Evolutionary conservation across 306 rosid genomes (phyloP).

Genomic region (Trifolium dubium): DNA sequence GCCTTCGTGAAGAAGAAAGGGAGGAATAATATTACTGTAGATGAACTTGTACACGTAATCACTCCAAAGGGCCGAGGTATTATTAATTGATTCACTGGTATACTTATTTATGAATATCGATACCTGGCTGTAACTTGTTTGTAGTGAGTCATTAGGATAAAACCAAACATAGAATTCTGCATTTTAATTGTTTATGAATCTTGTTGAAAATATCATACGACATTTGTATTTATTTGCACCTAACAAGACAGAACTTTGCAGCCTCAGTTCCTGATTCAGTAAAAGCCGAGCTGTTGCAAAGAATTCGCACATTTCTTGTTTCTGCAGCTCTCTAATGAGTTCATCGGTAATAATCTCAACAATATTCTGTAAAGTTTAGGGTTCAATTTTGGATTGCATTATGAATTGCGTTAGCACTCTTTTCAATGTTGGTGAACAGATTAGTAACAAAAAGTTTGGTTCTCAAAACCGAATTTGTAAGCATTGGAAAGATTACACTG

Average conservation of each 20-base stretch:
- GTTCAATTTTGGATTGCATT: not conserved
- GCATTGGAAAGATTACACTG: not conserved
- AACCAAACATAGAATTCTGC: not conserved
- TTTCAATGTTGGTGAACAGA: not conserved
- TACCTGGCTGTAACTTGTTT: conserved; percentile 1
- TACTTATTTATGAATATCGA: conserved; percentile 11
- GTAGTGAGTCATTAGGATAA: conserved; percentile 12
- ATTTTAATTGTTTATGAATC: conserved; percentile 28
- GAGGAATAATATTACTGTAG: conserved; percentile 79
- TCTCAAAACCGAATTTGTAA: not conserved
- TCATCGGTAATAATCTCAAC: conserved; percentile 24
- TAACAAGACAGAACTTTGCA: conserved; percentile 40
- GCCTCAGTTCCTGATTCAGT: conserved; percentile 86
- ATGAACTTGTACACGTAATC: conserved; percentile 81
- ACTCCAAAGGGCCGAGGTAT: conserved; percentile 93
- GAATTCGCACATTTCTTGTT: conserved; percentile 70
- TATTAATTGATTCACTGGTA: conserved; percentile 27
- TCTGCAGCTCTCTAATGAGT: conserved; percentile 63
- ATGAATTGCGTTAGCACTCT: not conserved
- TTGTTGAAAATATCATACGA: too few relatives aligned
- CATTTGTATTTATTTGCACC: not conserved
- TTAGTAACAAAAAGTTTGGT: not conserved
- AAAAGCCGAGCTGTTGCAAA: conserved; percentile 87
- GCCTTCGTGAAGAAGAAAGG: conserved; percentile 85
- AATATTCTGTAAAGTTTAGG: conserved; percentile 27